Base-by-base conservation (phyloP, 2,329 filamentous ascomycete species). In the Chrysosporium queenslandicum region DNA sequence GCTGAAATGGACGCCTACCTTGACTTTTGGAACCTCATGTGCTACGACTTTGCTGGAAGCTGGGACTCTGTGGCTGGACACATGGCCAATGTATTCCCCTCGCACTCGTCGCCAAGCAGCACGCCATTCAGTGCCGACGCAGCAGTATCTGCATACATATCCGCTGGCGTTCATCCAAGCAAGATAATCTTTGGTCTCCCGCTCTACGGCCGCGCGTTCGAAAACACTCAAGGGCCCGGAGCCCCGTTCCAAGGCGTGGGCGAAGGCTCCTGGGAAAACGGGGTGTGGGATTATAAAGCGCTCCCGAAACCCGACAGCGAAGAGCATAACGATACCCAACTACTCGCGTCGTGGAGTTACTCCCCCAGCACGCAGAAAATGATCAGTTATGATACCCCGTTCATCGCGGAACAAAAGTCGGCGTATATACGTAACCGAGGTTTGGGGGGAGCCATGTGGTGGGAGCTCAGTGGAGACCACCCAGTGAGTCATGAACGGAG, bases 381-480 rank as follows among this genome's bases (percentile, higher is more conserved):
- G 70, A 77, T 95, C 36, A 85, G 78, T 50, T 95, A 92, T 59
- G 86, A 89, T 64, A 91, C 81, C 1, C 77, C 81, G 0, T 69
- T 73, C 2, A 80, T 89, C 66, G 83, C 82, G 3, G 72, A 74
- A 59, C 66, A 71, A 58, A 97, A 96, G 74, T 81, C 82, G 1
- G 71, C 78, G 11, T 95, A 82, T 66, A 80, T 96, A 63, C 77
- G 75, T 62, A 66, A 78, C 16, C 72, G 77, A 39, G 74, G 79
- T 0, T 76, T 96, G 0, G 90, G 89, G 1, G 91, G 91, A n/a
- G 87, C 79, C 14, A 96, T 97, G 90, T 97, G 88, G 88, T 94
- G 87, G 87, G 90, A 96, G 72, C 87, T 81, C 60, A 91, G 85
- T 62, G 83, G 80, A 0, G 91, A 96, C 36, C 52, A 46, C 41